Conservation (phyloP, 2,329 filamentous ascomycete species). For the Sclerotinia glacialis region DNA sequence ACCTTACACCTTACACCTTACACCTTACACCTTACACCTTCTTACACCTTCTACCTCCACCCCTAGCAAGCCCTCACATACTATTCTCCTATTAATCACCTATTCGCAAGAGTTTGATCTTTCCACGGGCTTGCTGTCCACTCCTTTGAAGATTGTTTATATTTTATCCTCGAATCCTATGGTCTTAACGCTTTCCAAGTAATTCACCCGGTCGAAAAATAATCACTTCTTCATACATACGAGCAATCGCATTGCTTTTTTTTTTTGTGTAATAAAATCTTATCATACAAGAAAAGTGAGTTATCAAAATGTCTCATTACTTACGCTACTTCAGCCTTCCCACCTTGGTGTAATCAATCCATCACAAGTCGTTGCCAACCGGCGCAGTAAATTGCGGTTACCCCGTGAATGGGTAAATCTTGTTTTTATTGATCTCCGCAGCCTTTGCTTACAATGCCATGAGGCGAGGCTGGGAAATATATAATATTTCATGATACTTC, state of each 20-base stretch:
- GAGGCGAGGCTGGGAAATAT: conserved; percentile 4
- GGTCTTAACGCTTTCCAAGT: not conserved
- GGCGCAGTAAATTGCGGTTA: not conserved
- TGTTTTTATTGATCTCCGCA: not conserved
- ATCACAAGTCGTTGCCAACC: not conserved
- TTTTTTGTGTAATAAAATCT: conserved; percentile 8
- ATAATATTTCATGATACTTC: conserved; percentile 6
- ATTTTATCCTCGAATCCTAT: conserved; percentile 10
- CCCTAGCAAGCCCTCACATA: conserved; percentile 16
- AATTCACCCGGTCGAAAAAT: not conserved
- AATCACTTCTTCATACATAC: not conserved
- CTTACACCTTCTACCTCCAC: not conserved
- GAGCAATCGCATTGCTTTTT: conserved; percentile 14
- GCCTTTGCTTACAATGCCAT: not conserved
- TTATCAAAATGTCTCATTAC: conserved; percentile 20
- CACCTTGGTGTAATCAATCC: not conserved
- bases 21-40: not conserved
- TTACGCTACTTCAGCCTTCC: not conserved
- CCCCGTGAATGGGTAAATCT: conserved; percentile 13
- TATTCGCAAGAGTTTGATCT: not conserved
- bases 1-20: not conserved
- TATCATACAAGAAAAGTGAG: conserved; percentile 20
- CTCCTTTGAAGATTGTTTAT: conserved; percentile 8
- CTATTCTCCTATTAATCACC: conserved; percentile 11
- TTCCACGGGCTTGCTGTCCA: not conserved